These are phyloP conservation scores for Globisporangium solare DNA, from an alignment of 352 stramenopile genomes.

Conservation along the genomic window DNA sequence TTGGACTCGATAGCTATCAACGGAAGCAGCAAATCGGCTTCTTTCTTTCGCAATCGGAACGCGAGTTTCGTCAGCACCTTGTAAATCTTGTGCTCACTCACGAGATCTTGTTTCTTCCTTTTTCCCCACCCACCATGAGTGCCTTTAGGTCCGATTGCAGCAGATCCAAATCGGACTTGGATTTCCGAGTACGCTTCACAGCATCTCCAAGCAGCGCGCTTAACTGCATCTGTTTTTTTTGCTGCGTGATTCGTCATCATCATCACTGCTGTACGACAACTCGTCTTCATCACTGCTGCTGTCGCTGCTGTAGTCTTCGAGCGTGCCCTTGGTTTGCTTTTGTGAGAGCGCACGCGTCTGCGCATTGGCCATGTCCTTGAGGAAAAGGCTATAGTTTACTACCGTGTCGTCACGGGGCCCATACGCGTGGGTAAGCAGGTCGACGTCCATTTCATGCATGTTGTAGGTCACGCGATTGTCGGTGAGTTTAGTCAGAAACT, in stretches of 20 bases:
- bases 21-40: constrained; percentile 40
- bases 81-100: constrained; percentile 60
- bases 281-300: constrained; percentile 31
- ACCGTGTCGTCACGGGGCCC: constrained; percentile 17
- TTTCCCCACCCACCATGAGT: constrained; percentile 15
- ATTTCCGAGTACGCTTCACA: constrained; percentile 33
- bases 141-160: constrained; percentile 23
- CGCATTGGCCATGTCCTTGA: constrained; percentile 39
- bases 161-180: constrained; percentile 29
- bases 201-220: constrained; percentile 20
- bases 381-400: constrained; percentile 49
- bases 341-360: constrained; percentile 15
- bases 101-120: constrained; percentile 19
- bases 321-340: background rate
- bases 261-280: constrained; percentile 28
- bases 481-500: constrained; percentile 60
- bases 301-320: constrained; percentile 14
- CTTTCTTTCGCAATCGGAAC: constrained; percentile 43
- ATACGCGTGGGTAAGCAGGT: constrained; percentile 34
- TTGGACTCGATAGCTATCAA: constrained; percentile 28
- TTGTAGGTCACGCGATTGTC: constrained; percentile 51
- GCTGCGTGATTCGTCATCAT: constrained; percentile 32
- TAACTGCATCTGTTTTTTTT: constrained; percentile 12
- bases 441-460: constrained; percentile 61
- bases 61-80: constrained; percentile 42